Evolutionary conservation across 2,329 filamentous ascomycete species (phyloP), one percentile per base, ranked within the genome.

Genomic region (Neurospora sp.): DNA sequence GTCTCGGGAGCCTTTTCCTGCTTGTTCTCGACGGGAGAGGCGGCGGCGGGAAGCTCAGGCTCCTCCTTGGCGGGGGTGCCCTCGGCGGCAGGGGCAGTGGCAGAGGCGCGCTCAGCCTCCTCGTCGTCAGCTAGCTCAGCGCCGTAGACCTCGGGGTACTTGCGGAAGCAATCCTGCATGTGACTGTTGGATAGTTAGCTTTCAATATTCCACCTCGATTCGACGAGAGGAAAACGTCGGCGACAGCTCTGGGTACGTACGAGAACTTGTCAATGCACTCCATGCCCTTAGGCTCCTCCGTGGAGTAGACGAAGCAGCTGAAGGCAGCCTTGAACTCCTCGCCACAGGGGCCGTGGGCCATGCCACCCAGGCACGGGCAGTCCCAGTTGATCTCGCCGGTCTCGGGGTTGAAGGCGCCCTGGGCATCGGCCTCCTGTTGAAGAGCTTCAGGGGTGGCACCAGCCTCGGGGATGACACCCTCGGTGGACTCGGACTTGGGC

Each of bases 331-430:
- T 93, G 87, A 99, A 99, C 77, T 98, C 90, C 79, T 96, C 92
- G 66, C 96, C 96, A 79, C 96, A 99, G 69, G 96, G 96, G 0
- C 96, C 96, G 78, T 97, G 83, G 8, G 96, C 96, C 96, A 99
- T 99, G 68, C 96, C 96, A 67, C 96, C 96, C 40, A 99, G 84
- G 80, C 96, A 99, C 17, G 96, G 96, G 81, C 96, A 99, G 80
- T 98, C 96, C 96, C 96, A 99, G 85, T 99, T 99, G 82, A 99
- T 99, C 86, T 99, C 96, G 75, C 96, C 96, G 10, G 96, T 99
- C 83, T 98, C 96, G 2, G 94, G 93, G 81, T 99, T 97, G 84
- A 98, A 99, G 0, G 96, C 96, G 69, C 93, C 96, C 81, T 98
- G 89, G 78, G 95, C 89, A 72, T 83, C 87, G 6, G 93, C 93